Evolutionary conservation across 805 yeast species (phyloP), one percentile per base, ranked within the genome.

Genomic region (Metschnikowia corniflorae): DNA sequence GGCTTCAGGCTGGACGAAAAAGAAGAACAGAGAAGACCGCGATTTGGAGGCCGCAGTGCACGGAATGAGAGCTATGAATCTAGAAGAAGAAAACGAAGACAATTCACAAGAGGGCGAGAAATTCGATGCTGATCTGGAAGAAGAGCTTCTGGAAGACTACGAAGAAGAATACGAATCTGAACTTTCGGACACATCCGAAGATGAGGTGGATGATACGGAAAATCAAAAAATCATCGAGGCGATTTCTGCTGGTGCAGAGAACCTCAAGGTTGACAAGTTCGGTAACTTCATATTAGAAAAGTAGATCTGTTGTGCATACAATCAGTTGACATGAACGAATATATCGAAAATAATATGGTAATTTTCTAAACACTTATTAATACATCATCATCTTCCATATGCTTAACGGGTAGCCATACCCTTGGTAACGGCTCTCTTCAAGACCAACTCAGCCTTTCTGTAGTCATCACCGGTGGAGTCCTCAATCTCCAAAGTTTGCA

Each of bases 371-470:
- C 49, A 47, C 42, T 35, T 36, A 43, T 47, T 43, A 44, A 37
- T 41, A 40, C 43, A 43, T 39, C 47, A 42, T 38, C 40, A 27
- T 32, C 26, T 21, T 31, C 29, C 35, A 31, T 37, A 47, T 47
- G 51, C 73, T 81, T 83, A 85, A 80, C 96, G 96, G 71, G 96
- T 79, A 60, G 96, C 85, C 88, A 89, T 86, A 71, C 97, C 97
- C 80, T 88, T 91, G 80, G 96, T 91, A 70, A 91, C 97, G 65
- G 91, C 96, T 75, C 98, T 86, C 88, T 93, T 93, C 71, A 93
- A 86, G 71, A 88, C 82, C 70, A 93, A 87, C 81, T 93, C 97
- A 65, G 98, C 97, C 84, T 87, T 93, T 84, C 97, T 86, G 78
- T 76, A 81, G 73, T 89, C 97, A 66, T 93, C 98, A 68, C 96